Base-by-base conservation (phyloP, 2,329 filamentous ascomycete species). In the Pseudogymnoascus sp. region DNA sequence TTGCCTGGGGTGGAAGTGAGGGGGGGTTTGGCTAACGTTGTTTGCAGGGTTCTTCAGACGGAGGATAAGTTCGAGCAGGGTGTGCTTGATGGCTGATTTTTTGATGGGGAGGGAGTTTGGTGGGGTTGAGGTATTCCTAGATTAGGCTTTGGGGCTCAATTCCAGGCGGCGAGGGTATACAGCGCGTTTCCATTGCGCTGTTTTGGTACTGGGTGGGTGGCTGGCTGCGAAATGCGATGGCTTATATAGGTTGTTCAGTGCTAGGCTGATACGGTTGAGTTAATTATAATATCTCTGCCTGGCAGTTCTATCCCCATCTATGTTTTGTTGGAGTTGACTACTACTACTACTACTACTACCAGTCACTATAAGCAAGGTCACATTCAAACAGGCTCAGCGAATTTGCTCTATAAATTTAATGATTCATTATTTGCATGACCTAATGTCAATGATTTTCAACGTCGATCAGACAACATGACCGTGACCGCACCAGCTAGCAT, bases 351-450 rank as follows among this genome's bases (percentile, higher is more conserved):
- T 7, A 4, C 10, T 13, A 13, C 4, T 21, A 5, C 4, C 4
- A 15, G 4, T 44, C 40, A 44, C 11, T 15, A 7, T 7, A 44
- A 3, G 5, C 1, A 13, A 23, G 10, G 40, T 44, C 40, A 44
- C 40, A 6, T 6, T 4, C 10, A 47, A 47, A n/a, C 21, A 47
- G 42, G 3, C 21, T 9, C 42, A n/a, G 42, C 23, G 11, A 47
- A 28, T 11, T 44, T n/a, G 44, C 44, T 50, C 44, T 50, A 50
- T 50, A 50, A 50, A 50, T 50, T 50, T 50, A n/a, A 26, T 50
- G 44, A 33, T 50, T 50, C 44, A 50, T 50, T 50, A 50, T 50
- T 50, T 50, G 44, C 44, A 50, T 50, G 44, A 50, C 44, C 44
- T 50, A 50, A 50, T 50, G 44, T 50, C 44, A 26, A 50, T 44